Evolutionary conservation across 2,329 filamentous ascomycete species (phyloP), one percentile per base, ranked within the genome.

Genomic region (Sarocladium brachiariae): DNA sequence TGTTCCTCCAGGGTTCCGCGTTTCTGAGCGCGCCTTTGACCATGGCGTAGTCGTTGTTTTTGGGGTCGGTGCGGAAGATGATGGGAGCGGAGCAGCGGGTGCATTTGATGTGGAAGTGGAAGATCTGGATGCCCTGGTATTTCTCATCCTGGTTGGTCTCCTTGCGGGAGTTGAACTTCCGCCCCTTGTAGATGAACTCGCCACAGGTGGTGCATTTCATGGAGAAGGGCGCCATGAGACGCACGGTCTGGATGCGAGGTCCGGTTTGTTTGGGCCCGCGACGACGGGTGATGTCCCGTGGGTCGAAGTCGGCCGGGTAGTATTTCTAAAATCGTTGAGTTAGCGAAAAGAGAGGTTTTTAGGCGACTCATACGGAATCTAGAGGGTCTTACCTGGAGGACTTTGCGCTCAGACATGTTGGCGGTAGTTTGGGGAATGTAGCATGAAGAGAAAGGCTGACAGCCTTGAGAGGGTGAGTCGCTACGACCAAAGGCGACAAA

Each of bases 91-190:
- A 84, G 69, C 92, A 96, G 45, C 89, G 74, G 30, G 91, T 95
- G 69, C 92, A 96, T 7, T 89, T 80, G 60, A 92, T 95, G 55
- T 65, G 61, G 74, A 97, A 96, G 25, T 86, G 81, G 70, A 85
- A 93, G 56, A 95, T 90, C 54, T 89, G 81, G 55, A 97, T 95
- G 47, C 80, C 80, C 43, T 96, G 81, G 71, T 99, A 99, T 58
- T 86, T 87, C 61, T 96, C 87, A 18, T 93, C 87, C 0, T 81
- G 83, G 0, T 89, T 89, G 0, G 87, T 96, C 63, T 96, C 90
- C 63, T 99, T 99, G 31, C 89, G 80, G 2, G 89, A 86, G 70
- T 97, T 97, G 77, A 97, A 97, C 63, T 96, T 97, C 54, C 91
- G 82, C 0, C 91, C 91, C 59, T 89, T 89, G 75, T 95, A 92